Base-by-base conservation (phyloP, 2,329 filamentous ascomycete genomes). In the Hymenoscyphus repandus region DNA sequence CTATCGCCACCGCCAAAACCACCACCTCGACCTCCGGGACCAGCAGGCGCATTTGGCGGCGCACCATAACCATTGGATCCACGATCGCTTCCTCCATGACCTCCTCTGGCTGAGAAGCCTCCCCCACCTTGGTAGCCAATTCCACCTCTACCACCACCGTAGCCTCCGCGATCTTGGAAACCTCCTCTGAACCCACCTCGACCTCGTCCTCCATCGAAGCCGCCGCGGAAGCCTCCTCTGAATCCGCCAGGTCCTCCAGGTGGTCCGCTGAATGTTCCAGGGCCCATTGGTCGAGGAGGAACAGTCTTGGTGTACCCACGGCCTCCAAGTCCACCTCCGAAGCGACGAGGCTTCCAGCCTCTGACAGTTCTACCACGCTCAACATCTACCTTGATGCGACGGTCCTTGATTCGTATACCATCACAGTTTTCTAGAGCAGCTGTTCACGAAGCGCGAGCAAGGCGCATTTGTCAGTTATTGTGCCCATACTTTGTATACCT, bases 331-430 rank as follows among this genome's bases (percentile, higher is more conserved):
- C 93, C 93, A 58, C 93, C 93, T 51, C 92, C 93, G 47, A 95
- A 86, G 57, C 93, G 86, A 60, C 88, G 85, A 55, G 93, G 93
- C 65, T 88, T 87, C 93, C 93, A 99, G 44, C 87, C 90, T 65
- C 88, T 88, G 37, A 96, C 90, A 31, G 93, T 97, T 61, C 93
- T 86, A 60, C 93, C 93, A 65, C 93, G 85, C 72, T 99, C 93
- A 54, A 97, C 92, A 67, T 99, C 93, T 64, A 97, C 90, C 66
- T 96, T 83, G 64, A 97, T 88, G 63, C 86, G 84, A 65, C 92
- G 84, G 67, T 95, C 91, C 68, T 90, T 95, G 73, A 99, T 96
- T 61, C 86, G 85, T 65, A 96, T 87, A 59, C 89, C 89, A 78
- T 97, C 91, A 68, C 79, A 83, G 61, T 76, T 72, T 64, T 85